Conservation (phyloP, 768 basidiomycete genomes). For the Rhizopogon salebrosus region DNA sequence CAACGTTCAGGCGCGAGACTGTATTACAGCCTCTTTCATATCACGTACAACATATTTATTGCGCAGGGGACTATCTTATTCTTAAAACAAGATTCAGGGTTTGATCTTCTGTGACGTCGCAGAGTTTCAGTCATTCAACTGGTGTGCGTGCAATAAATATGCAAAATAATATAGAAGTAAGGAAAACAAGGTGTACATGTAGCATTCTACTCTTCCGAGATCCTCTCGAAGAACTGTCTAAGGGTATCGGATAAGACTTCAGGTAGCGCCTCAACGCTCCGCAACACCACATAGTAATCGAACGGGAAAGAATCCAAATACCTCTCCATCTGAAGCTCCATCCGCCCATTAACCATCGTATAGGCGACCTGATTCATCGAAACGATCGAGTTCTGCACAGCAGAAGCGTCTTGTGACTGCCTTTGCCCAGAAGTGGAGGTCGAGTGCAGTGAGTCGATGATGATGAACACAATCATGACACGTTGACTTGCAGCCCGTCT, state of each 20-base stretch:
- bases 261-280: slow-evolving; percentile 87
- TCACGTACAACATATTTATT: no score
- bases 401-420: slow-evolving; percentile 3
- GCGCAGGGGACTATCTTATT: no score
- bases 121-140: no score
- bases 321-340: slow-evolving; percentile 83
- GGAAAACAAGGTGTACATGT: not conserved
- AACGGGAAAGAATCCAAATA: slow-evolving; percentile 98
- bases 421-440: slow-evolving; percentile 19
- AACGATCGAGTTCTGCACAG: slow-evolving; percentile 71
- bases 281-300: slow-evolving; percentile 92
- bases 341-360: slow-evolving; percentile 46
- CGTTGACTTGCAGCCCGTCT: slow-evolving; percentile 84
- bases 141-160: not conserved
- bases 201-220: slow-evolving; percentile 57
- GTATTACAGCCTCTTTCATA: no score
- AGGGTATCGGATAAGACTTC: slow-evolving; percentile 84
- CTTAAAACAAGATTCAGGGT: no score
- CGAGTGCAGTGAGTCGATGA: slow-evolving; percentile 82
- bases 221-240: slow-evolving; percentile 86
- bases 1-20: slow-evolving; percentile 28
- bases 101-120: no score
- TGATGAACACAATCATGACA: slow-evolving; percentile 94
- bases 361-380: slow-evolving; percentile 91
- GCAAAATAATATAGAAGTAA: not conserved